Base-by-base conservation (phyloP, 345 rosid genomes). In the Nephelium lappaceum region DNA sequence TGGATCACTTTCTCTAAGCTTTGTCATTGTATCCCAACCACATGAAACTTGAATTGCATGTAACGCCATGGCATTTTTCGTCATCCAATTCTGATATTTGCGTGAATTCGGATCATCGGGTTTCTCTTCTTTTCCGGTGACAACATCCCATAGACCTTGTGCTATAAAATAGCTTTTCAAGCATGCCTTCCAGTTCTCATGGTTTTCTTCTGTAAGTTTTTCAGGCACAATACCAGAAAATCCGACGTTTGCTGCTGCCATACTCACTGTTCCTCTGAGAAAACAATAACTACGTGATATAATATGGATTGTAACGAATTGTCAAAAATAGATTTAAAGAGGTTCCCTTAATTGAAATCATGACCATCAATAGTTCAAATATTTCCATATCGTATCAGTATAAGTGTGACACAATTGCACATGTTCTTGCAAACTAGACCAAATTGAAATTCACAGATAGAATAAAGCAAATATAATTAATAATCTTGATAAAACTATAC, bases 1-100 rank as follows among this genome's bases (percentile, higher is more conserved):
- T 39, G 36, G 36, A 31, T 31, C 36, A 31, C 36, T 31, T 31
- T 49, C 71, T 19, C 71, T 41, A 3, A 39, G 71, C 71, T 67
- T 39, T 19, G 71, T 39, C 45, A 67, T 67, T 38, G 71, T 67
- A 39, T 38, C 71, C 41, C 11, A 11, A 6, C 7, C 25, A 39
- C 71, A 67, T 6, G 71, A 67, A 67, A 67, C n/a, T 39, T 67
- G 71, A 14, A 67, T 67, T 38, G 71, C 71, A 18, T 67, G 71
- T 38, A 67, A 67, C 7, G 71, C 71, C 71, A 67, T 67, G 14
- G 71, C 71, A 8, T 67, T 67, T 24, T 67, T 67, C 25, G 15
- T 67, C 11, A 39, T 39, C 71, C 71, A 67, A 0, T 7, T 5
- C 45, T n/a, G 0, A 19, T 64, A 64, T 11, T 15, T 27, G 2